These are phyloP conservation scores for Rhynchosporium agropyri DNA, from an alignment of 2,329 filamentous ascomycete genomes.

Conservation along the genomic window DNA sequence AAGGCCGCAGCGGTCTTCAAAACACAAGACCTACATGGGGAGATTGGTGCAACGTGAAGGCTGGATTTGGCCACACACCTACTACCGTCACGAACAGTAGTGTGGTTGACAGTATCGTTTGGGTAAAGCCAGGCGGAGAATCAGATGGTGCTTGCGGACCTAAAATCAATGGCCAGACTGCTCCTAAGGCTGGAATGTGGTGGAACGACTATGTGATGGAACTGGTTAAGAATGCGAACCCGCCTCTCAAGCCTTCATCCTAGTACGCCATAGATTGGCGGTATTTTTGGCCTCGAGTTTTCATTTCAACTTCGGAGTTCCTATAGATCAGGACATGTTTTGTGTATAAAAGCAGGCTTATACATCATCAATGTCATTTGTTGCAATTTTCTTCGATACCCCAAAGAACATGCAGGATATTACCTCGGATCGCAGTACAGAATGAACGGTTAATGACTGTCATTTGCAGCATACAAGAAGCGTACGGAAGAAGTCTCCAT, in stretches of 20 bases:
- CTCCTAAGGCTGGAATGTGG: slow-evolving; percentile 47
- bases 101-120: slow-evolving; percentile 48
- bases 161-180: slow-evolving; percentile 36
- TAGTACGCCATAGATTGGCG: neutral
- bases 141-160: slow-evolving; percentile 48
- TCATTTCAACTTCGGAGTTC: too few species aligned
- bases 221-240: slow-evolving; percentile 47
- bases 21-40: slow-evolving; percentile 47
- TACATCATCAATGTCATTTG: too few species aligned
- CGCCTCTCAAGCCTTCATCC: slow-evolving; percentile 28
- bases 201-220: slow-evolving; percentile 48
- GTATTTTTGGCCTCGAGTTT: neutral
- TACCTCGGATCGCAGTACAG: too few species aligned
- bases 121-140: slow-evolving; percentile 51
- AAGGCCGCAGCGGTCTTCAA: slow-evolving; percentile 46
- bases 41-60: slow-evolving; percentile 50
- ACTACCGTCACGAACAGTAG: slow-evolving; percentile 43
- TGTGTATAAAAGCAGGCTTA: too few species aligned
- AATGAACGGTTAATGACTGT: too few species aligned
- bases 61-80: slow-evolving; percentile 46
- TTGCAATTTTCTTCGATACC: too few species aligned
- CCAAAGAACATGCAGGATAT: too few species aligned
- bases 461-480: too few species aligned
- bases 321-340: too few species aligned
- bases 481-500: too few species aligned